Evolutionary conservation across 73 alveolate species (phyloP).

Genomic region (Symbiodinium natans): DNA sequence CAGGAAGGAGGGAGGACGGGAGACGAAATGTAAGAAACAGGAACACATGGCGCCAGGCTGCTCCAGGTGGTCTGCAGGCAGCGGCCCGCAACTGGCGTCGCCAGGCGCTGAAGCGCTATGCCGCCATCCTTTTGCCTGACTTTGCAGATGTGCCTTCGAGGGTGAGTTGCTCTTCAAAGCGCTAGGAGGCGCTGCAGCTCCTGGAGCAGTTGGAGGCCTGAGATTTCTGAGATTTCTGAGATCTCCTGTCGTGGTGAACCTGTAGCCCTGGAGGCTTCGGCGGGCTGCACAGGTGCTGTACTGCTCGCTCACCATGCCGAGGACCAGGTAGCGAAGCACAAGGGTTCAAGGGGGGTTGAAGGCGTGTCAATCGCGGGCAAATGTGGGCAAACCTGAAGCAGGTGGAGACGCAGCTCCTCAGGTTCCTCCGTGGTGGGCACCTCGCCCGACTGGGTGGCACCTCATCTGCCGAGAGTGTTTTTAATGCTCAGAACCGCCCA

Average conservation of each 20-base stretch:
- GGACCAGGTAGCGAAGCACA: background rate
- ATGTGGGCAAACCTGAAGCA: background rate
- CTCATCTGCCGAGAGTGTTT: too few relatives aligned
- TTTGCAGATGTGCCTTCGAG: too few relatives aligned
- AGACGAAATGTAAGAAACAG: too few relatives aligned
- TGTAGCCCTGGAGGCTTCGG: background rate
- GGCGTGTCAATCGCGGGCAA: background rate
- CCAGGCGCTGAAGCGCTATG: background rate
- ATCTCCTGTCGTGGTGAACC: too few relatives aligned
- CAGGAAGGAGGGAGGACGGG: too few relatives aligned
- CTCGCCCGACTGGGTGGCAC: conserved; percentile 67
- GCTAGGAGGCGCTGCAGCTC: background rate
- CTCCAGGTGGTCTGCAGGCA: conserved; percentile 42
- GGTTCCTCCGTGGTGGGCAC: conserved; percentile 63
- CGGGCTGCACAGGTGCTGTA: conserved; percentile 12
- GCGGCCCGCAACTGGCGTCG: conserved; percentile 40
- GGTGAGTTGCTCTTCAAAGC: too few relatives aligned
- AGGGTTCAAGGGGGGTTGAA: background rate
- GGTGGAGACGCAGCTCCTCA: conserved; percentile 77
- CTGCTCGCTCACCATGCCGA: conserved; percentile 77
- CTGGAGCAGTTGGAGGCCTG: background rate
- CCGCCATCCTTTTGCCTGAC: too few relatives aligned
- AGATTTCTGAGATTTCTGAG: background rate
- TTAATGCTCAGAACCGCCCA: too few relatives aligned
- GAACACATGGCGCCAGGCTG: too few relatives aligned